Evolutionary conservation across 768 basidiomycete genomes (phyloP).

Genomic region (Guyanaporus albipodus): DNA sequence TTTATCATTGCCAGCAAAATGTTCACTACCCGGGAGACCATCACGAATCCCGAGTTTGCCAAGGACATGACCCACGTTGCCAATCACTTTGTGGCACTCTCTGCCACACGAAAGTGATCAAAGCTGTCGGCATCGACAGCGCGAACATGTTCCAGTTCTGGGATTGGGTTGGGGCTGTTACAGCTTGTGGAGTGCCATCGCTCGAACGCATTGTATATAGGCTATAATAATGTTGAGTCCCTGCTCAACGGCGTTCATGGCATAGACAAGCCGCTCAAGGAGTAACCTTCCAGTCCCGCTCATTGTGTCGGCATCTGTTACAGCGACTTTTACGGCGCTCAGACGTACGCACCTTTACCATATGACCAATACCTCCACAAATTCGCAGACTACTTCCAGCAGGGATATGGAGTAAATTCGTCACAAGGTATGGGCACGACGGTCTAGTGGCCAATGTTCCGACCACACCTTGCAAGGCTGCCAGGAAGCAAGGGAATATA

Average conservation of each 20-base stretch:
- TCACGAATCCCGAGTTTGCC: constrained; percentile 95
- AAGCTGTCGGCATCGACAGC: constrained; percentile 84
- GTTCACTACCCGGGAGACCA: constrained; percentile 99
- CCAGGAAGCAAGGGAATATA: no score
- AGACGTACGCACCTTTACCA: constrained; percentile 92
- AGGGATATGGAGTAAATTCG: constrained; percentile 99
- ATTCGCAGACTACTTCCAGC: constrained; percentile 99
- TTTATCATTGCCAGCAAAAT: constrained; percentile 99
- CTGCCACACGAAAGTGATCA: constrained; percentile 91
- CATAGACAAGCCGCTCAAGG: constrained; percentile 97
- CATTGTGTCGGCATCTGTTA: constrained; percentile 96
- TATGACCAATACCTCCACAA: constrained; percentile 99
- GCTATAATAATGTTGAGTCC: constrained; percentile 90
- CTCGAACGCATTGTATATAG: constrained; percentile 89
- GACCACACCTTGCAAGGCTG: no score
- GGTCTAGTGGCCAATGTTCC: no score
- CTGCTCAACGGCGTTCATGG: constrained; percentile 90
- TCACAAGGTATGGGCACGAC: constrained; percentile 93
- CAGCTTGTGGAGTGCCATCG: constrained; percentile 98
- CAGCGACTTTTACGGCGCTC: constrained; percentile 96
- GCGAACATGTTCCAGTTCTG: constrained; percentile 99
- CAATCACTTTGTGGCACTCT: constrained; percentile 98
- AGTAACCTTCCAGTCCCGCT: constrained; percentile 90
- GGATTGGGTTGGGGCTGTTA: constrained; percentile 99
- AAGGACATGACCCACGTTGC: constrained; percentile 89